Conservation (phyloP, 306 rosid genomes). For the Canavalia gladiata region DNA sequence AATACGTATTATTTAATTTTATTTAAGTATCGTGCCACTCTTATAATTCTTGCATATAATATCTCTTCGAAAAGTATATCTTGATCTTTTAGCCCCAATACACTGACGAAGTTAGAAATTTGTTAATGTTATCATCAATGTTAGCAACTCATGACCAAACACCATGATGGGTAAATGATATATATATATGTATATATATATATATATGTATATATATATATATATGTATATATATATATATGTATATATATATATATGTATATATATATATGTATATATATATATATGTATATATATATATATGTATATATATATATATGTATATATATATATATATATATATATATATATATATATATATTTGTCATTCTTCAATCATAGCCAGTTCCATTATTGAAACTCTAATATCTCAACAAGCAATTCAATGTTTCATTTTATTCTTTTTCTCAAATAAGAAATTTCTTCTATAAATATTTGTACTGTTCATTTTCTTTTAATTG, state of each 20-base stretch:
- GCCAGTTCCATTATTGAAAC: background rate
- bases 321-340: no score
- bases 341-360: no score
- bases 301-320: background rate
- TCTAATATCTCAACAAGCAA: background rate
- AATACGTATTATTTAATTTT: no score
- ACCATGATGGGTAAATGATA: background rate
- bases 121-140: background rate
- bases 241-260: no score
- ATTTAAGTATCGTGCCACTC: no score
- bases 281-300: background rate
- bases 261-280: no score
- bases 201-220: no score
- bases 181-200: background rate
- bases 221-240: no score
- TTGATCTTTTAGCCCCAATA: background rate
- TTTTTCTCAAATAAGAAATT: background rate
- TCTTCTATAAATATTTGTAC: background rate
- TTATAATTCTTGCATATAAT: no score
- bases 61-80: background rate
- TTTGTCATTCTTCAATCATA: background rate
- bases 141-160: background rate
- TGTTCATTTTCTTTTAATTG: background rate
- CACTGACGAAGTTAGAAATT: background rate
- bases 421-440: background rate